Evolutionary conservation across 2,329 filamentous ascomycete species (phyloP).

Genomic region (Aureobasidium lini): DNA sequence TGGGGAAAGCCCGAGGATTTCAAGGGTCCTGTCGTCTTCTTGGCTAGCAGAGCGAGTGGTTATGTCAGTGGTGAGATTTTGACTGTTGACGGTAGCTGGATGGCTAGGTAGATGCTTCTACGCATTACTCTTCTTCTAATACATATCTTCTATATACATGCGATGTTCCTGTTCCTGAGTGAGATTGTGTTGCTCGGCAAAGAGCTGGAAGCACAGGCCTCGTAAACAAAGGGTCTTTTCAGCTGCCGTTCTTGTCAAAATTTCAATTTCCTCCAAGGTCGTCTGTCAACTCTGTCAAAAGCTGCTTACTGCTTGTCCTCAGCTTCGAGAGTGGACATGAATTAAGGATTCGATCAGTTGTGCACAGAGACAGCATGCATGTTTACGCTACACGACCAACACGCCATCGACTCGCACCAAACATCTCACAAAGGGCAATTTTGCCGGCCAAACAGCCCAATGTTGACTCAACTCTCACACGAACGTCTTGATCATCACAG

Average conservation of each 20-base stretch:
- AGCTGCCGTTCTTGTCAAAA: neutral
- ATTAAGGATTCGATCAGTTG: too few species aligned
- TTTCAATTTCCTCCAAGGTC: neutral
- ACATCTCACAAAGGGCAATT: too few species aligned
- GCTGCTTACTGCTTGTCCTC: too few species aligned
- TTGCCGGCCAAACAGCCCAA: too few species aligned
- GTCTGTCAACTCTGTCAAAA: too few species aligned
- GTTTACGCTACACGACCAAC: too few species aligned
- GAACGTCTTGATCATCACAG: too few species aligned
- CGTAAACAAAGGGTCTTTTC: neutral
- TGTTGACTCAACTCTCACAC: too few species aligned
- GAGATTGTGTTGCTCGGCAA: neutral
- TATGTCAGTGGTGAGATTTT: conserved; percentile 79
- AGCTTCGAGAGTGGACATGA: too few species aligned
- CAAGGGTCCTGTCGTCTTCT: conserved; percentile 70
- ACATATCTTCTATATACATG: neutral
- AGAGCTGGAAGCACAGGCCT: neutral
- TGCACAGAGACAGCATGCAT: too few species aligned
- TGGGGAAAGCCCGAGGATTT: conserved; percentile 85
- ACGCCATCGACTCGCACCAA: too few species aligned
- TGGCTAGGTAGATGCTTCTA: conserved; percentile 14
- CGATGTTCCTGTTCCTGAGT: too few species aligned
- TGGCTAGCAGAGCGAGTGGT: conserved; percentile 66
- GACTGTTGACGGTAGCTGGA: conserved; percentile 77
- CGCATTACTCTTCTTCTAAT: neutral